Percentiles rank a stretch among this genome's conserved stretches.
Evolutionary conservation across 495 filamentous ascomycete species (phyloP).

Genomic region (Ramalina peruviana): DNA sequence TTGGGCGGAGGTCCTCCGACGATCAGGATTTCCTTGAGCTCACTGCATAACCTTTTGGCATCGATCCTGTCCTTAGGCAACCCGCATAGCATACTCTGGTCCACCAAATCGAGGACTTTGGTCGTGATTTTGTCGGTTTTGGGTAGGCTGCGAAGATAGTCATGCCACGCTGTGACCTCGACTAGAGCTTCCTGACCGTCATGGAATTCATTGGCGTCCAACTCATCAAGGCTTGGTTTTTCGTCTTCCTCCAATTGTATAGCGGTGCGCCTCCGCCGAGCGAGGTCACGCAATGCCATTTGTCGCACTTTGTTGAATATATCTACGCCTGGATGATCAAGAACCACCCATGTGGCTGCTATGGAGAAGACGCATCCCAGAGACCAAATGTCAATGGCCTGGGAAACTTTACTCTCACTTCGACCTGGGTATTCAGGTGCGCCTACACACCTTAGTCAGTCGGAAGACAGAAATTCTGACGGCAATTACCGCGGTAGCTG

Average conservation of each 20-base stretch:
- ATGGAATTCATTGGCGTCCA: constrained; percentile 17
- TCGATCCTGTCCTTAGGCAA: not conserved
- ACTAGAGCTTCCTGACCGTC: constrained; percentile 7
- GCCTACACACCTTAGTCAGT: constrained; percentile 9
- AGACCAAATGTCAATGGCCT: constrained; percentile 29
- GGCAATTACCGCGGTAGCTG: not conserved
- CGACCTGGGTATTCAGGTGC: constrained; percentile 1
- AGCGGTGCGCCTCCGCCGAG: not conserved
- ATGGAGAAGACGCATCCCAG: constrained; percentile 30
- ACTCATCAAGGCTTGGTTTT: not conserved
- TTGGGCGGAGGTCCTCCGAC: no score
- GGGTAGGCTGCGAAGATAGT: constrained; percentile 2
- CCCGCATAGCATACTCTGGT: constrained; percentile 14
- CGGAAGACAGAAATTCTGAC: not conserved
- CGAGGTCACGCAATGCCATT: constrained; percentile 4
- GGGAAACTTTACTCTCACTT: constrained; percentile 12
- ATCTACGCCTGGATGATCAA: constrained; percentile 19
- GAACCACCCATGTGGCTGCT: constrained; percentile 27
- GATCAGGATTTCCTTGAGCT: constrained; percentile 8
- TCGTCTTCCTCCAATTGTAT: not conserved
- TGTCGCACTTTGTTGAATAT: constrained; percentile 17
- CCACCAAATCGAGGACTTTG: constrained; percentile 9
- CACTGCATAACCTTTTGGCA: constrained; percentile 4
- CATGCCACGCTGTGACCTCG: constrained; percentile 5
- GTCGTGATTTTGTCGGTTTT: constrained; percentile 4